phyloP scores from a whole-genome alignment of 257 asterid genomes.

The Nicotiana tabacum region DNA sequence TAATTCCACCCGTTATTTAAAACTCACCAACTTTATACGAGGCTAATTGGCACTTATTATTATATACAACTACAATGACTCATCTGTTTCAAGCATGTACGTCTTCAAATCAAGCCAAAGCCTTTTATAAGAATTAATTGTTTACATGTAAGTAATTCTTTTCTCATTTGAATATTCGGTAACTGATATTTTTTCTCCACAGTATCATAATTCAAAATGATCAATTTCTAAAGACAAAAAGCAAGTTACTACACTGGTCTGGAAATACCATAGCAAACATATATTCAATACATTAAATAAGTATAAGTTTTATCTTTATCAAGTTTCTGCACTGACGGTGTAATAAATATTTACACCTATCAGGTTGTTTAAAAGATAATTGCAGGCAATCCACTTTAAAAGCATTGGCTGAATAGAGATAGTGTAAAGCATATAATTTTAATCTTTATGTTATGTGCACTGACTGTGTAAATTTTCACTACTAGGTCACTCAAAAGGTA shows the following conservation, averaged over 20 bases:
- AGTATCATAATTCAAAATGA: slow-evolving; percentile 1
- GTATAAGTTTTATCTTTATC: background rate
- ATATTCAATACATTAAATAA: background rate
- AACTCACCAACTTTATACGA: background rate
- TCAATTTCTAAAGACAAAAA: background rate
- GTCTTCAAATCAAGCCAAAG: background rate
- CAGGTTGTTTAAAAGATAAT: background rate
- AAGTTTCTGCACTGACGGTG: too few species aligned
- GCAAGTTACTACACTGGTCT: background rate
- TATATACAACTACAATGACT: background rate
- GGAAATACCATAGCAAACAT: background rate
- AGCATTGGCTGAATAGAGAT: too few species aligned
- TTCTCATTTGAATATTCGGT: background rate
- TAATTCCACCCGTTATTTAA: background rate
- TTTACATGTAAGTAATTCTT: background rate
- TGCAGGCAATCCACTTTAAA: too few species aligned
- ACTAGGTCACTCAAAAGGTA: too few species aligned
- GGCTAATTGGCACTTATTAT: background rate
- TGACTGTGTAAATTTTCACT: too few species aligned
- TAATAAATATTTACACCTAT: too few species aligned
- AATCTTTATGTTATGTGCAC: too few species aligned
- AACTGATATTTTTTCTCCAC: background rate
- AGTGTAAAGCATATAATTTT: too few species aligned
- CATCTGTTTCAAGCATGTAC: background rate
- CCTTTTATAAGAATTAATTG: background rate